Evolutionary conservation across 2,329 filamentous ascomycete genomes (phyloP), one percentile per base, ranked within the genome.

Genomic region (Neofusicoccum sp.): DNA sequence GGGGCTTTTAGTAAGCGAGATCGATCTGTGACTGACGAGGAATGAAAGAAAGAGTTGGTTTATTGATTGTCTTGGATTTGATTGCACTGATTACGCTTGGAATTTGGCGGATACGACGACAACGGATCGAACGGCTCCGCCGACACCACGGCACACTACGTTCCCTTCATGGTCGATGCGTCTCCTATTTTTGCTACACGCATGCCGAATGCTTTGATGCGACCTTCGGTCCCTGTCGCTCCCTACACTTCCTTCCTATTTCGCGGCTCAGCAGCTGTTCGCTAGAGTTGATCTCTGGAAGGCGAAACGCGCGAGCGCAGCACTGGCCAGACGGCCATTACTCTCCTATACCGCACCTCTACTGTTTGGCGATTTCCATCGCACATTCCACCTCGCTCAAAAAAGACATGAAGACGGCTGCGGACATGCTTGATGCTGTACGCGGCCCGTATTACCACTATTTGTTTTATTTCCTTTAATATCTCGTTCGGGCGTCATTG

Each of bases 1-100:
- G 57, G 45, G 57, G 57, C 31, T 59, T 59, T 51, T 48, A 41
- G 31, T 38, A 47, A 41, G 44, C 41, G 33, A 49, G 28, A 47
- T 33, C n/a, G 45, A 51, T 28, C 12, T 30, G 30, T 14, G n/a
- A 16, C 30, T 43, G 53, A 44, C 7, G 40, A 36, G 44, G 20
- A 30, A 58, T 45, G 54, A 40, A 38, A 47, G 41, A 24, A 26
- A 30, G 53, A 44, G 24, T 26, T 36, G 48, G n/a, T 36, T 36
- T 26, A 38, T 53, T 34, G 30, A 41, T 28, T 58, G 54, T 58
- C 24, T 58, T 28, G 30, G 54, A 47, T 58, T 28, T 58, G 31
- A 38, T 47, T 58, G 43, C 33, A 56, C 31, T 36, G 54, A 28
- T 47, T 26, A 28, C 43, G 20, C 41, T 47, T 26, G 7, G 30